phyloP scores from a whole-genome alignment of 2,329 filamentous ascomycete species.

The Mycogone perniciosa region DNA sequence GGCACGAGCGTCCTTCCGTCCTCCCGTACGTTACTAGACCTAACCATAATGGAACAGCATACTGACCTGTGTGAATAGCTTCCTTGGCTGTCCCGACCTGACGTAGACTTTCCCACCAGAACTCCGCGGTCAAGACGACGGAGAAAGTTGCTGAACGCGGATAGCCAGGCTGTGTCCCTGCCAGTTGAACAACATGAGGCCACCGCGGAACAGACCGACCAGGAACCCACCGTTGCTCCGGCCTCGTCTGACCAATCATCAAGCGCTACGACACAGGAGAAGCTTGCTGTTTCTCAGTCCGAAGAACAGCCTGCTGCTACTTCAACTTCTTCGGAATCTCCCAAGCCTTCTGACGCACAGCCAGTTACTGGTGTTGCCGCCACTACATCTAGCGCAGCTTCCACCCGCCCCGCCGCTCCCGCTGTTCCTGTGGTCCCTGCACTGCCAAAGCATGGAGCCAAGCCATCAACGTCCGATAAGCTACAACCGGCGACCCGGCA shows the following conservation, averaged over 20 bases:
- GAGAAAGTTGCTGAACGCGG: conserved; percentile 35
- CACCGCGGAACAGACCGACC: conserved; percentile 19
- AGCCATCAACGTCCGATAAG: conserved; percentile 18
- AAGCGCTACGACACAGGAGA: not conserved
- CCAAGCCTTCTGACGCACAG: conserved; percentile 15
- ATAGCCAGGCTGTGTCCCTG: conserved; percentile 36
- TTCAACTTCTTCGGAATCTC: conserved; percentile 9
- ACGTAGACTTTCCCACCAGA: conserved; percentile 43
- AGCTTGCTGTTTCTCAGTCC: not conserved
- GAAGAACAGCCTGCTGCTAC: not conserved
- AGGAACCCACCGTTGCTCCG: conserved; percentile 15
- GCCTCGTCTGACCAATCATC: not conserved
- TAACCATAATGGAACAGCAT: not conserved
- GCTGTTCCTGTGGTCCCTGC: conserved; percentile 42
- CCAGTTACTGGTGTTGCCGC: conserved; percentile 1
- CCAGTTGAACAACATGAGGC: conserved; percentile 35
- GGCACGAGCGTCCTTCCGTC: conserved; percentile 33
- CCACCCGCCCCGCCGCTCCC: conserved; percentile 29
- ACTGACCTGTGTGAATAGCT: conserved; percentile 33
- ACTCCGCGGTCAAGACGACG: conserved; percentile 33
- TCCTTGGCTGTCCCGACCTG: conserved; percentile 51
- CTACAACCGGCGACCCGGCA: not conserved
- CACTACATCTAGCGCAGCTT: conserved; percentile 20
- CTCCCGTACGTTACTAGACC: conserved; percentile 41
- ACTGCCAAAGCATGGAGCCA: conserved; percentile 35